Base-by-base conservation (phyloP, 2,329 filamentous ascomycete species). In the Apiospora pterosperma region DNA sequence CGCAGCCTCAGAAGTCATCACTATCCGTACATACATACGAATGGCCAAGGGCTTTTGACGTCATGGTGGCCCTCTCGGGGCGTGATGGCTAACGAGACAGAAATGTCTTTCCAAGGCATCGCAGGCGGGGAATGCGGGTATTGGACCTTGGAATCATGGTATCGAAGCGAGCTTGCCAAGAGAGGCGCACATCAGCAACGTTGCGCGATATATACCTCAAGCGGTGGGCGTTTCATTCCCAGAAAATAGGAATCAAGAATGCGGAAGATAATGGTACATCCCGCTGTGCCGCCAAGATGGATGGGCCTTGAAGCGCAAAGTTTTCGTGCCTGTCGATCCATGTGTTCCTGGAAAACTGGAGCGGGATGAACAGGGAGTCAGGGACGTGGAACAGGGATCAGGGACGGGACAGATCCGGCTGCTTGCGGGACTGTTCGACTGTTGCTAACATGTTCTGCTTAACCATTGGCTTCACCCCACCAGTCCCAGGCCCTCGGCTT, bases 301-400 rank as follows among this genome's bases (percentile, higher is more conserved):
- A n/a, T n/a, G n/a, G n/a, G n/a, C n/a, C 48, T 55, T 55, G 48
- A 25, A 34, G 48, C 48, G 48, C 48, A 55, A 55, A 55, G 48
- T 55, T 55, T 55, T 55, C 28, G 44, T 52, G 44, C 44, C 44
- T 52, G 44, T 8, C 6, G 21, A 23, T 25, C 41, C 3, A 52
- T 28, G 44, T 52, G 44, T 52, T 52, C 44, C 44, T 52, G 44
- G 44, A 23, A 52, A 25, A 28, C 8, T 10, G 16, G 25, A n/a
- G 44, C 31, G 25, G 44, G 44, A n/a, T 55, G 48, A 10, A 55
- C 48, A 55, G 28, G 48, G 48, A 34, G n/a, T n/a, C n/a, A n/a
- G n/a, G n/a, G n/a, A n/a, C n/a, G n/a, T n/a, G n/a, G n/a, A n/a
- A n/a, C n/a, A 55, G 28, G 48, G 48, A 34, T 55, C 21, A 34